phyloP scores from a whole-genome alignment of 805 yeast species.

The Starmerella apis region DNA sequence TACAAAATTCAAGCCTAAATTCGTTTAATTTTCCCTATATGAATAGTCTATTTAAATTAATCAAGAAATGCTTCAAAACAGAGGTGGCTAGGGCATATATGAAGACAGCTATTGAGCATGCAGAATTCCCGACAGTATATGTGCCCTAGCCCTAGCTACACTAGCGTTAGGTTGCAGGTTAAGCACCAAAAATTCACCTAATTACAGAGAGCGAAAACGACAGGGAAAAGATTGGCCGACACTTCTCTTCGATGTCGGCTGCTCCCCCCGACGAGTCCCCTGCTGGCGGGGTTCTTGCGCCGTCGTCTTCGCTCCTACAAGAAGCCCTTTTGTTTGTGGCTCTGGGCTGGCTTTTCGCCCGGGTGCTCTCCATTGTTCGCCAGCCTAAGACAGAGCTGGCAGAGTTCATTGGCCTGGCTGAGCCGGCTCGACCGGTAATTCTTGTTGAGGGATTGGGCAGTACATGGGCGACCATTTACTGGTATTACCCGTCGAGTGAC shows the following conservation, averaged over 20 bases:
- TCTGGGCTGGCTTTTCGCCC: slow-evolving; percentile 11
- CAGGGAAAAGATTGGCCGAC: neutral
- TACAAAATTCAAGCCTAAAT: too few relatives aligned
- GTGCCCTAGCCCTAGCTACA: neutral
- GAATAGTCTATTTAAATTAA: too few relatives aligned
- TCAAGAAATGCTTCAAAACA: too few relatives aligned
- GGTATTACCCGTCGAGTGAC: slow-evolving; percentile 12
- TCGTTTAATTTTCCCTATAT: too few relatives aligned
- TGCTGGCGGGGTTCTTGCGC: neutral
- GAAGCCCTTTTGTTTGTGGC: neutral
- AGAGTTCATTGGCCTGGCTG: slow-evolving; percentile 13
- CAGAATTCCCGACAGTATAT: too few relatives aligned
- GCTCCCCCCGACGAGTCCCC: slow-evolving; percentile 3
- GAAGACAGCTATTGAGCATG: too few relatives aligned
- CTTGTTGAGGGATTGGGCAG: slow-evolving; percentile 18
- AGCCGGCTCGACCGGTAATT: slow-evolving; percentile 12
- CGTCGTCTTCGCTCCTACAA: slow-evolving; percentile 7
- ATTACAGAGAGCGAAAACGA: neutral
- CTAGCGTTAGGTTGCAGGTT: neutral
- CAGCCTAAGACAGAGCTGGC: slow-evolving; percentile 12
- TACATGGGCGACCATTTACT: slow-evolving; percentile 14
- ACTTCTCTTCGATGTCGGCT: neutral
- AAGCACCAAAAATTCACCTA: neutral
- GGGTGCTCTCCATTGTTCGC: slow-evolving; percentile 9
- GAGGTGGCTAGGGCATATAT: too few relatives aligned